A percentile compares a stretch with the other conserved stretches of the same genome.
These are phyloP conservation scores for Hemileccinum rubropunctum DNA, from an alignment of 768 basidiomycete species.

Conservation along the genomic window DNA sequence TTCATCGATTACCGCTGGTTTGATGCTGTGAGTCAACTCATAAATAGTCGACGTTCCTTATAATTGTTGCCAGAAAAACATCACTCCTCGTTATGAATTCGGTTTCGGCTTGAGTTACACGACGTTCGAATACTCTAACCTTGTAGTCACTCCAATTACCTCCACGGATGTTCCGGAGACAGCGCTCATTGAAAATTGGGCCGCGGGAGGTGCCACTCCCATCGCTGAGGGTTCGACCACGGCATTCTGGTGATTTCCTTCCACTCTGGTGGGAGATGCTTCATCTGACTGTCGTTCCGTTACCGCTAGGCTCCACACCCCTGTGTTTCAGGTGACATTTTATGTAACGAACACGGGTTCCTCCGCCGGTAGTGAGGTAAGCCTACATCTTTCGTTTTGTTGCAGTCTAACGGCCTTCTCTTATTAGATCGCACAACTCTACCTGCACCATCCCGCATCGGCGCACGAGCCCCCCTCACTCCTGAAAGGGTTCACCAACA, in stretches of 20 bases:
- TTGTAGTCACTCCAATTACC: conserved; percentile 46
- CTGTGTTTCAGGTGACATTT: conserved; percentile 62
- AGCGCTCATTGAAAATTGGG: conserved; percentile 50
- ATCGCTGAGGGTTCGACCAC: conserved; percentile 56
- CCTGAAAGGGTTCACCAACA: conserved; percentile 66
- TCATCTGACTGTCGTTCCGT: neutral
- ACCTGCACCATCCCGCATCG: conserved; percentile 61
- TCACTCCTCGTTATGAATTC: conserved; percentile 82
- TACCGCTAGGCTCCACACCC: conserved; percentile 55
- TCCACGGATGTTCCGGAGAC: conserved; percentile 29
- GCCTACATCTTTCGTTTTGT: conserved; percentile 8
- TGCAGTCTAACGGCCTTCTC: neutral
- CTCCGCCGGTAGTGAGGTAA: conserved; percentile 62
- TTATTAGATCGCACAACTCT: conserved; percentile 67
- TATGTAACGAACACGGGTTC: conserved; percentile 62
- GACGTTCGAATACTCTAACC: conserved; percentile 64
- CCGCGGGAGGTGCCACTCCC: conserved; percentile 52
- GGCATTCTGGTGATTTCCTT: conserved; percentile 51
- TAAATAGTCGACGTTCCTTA: neutral
- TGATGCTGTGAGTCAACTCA: conserved; percentile 49
- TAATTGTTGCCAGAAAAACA: conserved; percentile 46
- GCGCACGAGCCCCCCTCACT: conserved; percentile 71
- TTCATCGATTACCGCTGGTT: conserved; percentile 74
- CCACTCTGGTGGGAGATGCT: too few relatives aligned
- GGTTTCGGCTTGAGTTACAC: conserved; percentile 91